Base-by-base conservation (phyloP, 345 rosid species). In the Noccaea caerulescens region DNA sequence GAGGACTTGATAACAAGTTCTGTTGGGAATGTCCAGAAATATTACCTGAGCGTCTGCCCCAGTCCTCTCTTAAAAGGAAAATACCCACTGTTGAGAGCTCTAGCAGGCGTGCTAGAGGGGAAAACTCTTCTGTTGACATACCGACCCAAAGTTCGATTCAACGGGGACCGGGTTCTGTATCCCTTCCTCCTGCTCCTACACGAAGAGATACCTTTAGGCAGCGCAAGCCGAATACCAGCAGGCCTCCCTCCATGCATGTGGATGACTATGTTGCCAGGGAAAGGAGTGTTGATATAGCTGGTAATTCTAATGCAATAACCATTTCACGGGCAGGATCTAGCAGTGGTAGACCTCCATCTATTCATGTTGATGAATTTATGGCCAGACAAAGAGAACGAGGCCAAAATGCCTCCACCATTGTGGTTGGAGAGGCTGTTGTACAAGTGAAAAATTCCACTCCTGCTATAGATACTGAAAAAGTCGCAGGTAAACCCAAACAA, bases 191-290 rank as follows among this genome's bases (percentile, higher is more conserved):
- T 43, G 96, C 87, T 69, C 83, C 89, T 62, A 76, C 88, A 27
- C 89, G 92, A 47, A 83, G 98, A 84, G 98, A 94, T 68, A 71
- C 84, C 25, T 94, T 94, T 67, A 84, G 99, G 76, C 98, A 85
- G 83, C 91, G 98, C 14, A 94, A 88, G 74, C 96, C 99, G 60
- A 94, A 94, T 69, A 91, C 96, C 39, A 94, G 98, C 89, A 82
- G 98, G 82, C 97, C 99, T 52, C 98, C 99, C 41, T 94, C 99
- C 72, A 88, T 94, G 99, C 98, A 94, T 64, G 99, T 94, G 72
- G 98, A 94, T 79, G 99, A 94, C 83, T 94, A 94, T 83, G 97
- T 91, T 69, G 98, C 99, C 12, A 85, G 96, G 80, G 99, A 94
- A 81, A 89, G 97, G 81, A 90, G 82, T 75, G 85, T 78, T 56